These are phyloP conservation scores for Phytopythium mirpurense DNA, from an alignment of 352 stramenopile species.

Conservation along the genomic window DNA sequence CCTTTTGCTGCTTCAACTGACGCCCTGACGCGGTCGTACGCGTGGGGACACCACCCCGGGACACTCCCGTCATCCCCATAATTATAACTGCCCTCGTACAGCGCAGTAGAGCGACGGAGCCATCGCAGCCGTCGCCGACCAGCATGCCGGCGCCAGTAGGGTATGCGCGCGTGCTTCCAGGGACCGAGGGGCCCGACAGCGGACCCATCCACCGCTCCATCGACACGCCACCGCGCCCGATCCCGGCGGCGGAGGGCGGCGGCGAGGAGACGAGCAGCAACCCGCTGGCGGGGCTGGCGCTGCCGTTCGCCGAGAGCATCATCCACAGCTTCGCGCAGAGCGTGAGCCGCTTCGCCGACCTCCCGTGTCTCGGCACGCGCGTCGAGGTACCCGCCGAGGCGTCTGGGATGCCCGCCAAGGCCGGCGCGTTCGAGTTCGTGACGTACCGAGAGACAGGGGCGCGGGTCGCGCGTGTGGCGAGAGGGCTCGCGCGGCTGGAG, in stretches of 20 bases:
- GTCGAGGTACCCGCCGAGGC: slow-evolving; percentile 20
- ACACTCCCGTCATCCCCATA: too few species aligned
- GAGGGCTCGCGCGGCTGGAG: slow-evolving; percentile 38
- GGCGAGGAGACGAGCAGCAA: slow-evolving; percentile 4
- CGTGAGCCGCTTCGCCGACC: slow-evolving; percentile 15
- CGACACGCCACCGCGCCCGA: slow-evolving; percentile 4
- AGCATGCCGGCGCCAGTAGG: slow-evolving; percentile 35
- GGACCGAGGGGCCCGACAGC: slow-evolving; percentile 35
- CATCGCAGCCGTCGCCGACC: not conserved
- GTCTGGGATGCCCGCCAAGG: slow-evolving; percentile 3
- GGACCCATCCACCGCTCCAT: slow-evolving; percentile 41
- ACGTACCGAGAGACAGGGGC: slow-evolving; percentile 46
- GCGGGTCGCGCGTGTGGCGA: slow-evolving; percentile 28
- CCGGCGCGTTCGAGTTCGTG: slow-evolving; percentile 39
- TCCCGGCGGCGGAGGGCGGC: not conserved
- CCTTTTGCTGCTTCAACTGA: too few species aligned
- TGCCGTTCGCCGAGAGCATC: slow-evolving; percentile 28
- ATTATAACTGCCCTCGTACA: too few species aligned
- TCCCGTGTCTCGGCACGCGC: slow-evolving; percentile 37
- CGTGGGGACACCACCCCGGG: too few species aligned
- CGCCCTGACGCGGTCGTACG: too few species aligned
- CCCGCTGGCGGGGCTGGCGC: slow-evolving; percentile 35
- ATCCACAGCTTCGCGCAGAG: slow-evolving; percentile 45
- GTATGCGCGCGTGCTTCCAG: slow-evolving; percentile 38
- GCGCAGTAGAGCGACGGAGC: too few species aligned